phyloP scores from a whole-genome alignment of 495 filamentous ascomycete species.

The Hyphodiscus hymeniophilus region DNA sequence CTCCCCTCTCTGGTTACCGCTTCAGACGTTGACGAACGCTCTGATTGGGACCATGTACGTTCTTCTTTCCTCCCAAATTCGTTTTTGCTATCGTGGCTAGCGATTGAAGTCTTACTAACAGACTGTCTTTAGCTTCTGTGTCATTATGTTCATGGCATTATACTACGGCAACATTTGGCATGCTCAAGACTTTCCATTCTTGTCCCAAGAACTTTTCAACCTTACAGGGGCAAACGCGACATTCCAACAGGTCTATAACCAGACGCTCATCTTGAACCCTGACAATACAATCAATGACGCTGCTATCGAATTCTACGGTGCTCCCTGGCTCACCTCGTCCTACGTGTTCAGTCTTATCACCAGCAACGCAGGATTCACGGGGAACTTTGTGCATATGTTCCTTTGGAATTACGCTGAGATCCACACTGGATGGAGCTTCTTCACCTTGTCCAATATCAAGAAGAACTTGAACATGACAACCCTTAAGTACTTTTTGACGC shows the following conservation, averaged over 20 bases:
- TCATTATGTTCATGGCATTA: constrained; percentile 10
- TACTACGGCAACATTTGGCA: constrained; percentile 42
- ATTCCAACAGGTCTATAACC: constrained; percentile 27
- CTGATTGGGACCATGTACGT: too few relatives aligned
- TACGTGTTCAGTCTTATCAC: constrained; percentile 35
- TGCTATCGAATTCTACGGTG: constrained; percentile 27
- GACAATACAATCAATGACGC: constrained; percentile 29
- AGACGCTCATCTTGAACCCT: constrained; percentile 26
- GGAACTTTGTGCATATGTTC: constrained; percentile 30
- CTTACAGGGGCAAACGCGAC: background rate
- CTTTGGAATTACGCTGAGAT: constrained; percentile 20
- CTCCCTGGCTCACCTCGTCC: constrained; percentile 34
- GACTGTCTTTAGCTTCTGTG: background rate
- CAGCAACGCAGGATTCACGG: constrained; percentile 34
- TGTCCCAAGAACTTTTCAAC: constrained; percentile 32
- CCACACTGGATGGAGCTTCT: constrained; percentile 8
- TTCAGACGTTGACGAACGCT: constrained; percentile 12
- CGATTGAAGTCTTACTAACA: background rate
- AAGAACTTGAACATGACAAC: too few relatives aligned
- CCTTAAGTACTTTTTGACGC: constrained; percentile 5
- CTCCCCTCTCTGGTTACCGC: constrained; percentile 6
- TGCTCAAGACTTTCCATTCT: constrained; percentile 40
- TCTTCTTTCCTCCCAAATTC: too few relatives aligned
- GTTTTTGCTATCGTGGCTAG: constrained; percentile 8
- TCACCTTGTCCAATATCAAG: constrained; percentile 16